Percentiles rank a stretch among this genome's conserved stretches.
Evolutionary conservation across 352 stramenopile species (phyloP).

Genomic region (Pythium sukuiense): DNA sequence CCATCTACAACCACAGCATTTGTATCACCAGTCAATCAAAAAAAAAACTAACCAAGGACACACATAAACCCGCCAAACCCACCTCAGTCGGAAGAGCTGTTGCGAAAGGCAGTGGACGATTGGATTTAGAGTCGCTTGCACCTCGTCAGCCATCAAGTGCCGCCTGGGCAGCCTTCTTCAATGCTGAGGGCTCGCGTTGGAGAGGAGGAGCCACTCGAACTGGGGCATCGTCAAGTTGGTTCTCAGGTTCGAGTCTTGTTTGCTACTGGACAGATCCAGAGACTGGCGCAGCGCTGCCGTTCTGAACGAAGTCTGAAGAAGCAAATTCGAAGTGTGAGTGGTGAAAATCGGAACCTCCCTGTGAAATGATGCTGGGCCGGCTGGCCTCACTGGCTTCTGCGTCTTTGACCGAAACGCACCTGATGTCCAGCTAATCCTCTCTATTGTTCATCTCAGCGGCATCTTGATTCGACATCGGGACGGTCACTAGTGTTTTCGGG

Average conservation of each 20-base stretch:
- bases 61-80: background rate
- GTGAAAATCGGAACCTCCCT: too few species aligned
- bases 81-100: slow-evolving; percentile 21
- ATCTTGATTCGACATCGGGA: too few species aligned
- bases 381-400: background rate
- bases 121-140: background rate
- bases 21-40: background rate
- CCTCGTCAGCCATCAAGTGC: background rate
- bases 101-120: slow-evolving; percentile 10
- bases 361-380: background rate
- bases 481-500: too few species aligned
- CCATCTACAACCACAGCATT: slow-evolving; percentile 34
- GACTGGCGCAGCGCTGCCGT: slow-evolving; percentile 7
- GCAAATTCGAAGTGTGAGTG: background rate
- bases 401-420: too few species aligned
- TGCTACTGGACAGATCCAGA: background rate
- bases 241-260: background rate
- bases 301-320: slow-evolving; percentile 6
- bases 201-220: background rate
- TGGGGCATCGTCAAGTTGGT: background rate
- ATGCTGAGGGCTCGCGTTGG: background rate
- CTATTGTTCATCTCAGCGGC: too few species aligned
- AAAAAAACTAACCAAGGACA: too few species aligned
- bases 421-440: too few species aligned
- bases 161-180: background rate